Conservation (phyloP, 495 filamentous ascomycete species). For the Penicillium arizonense region DNA sequence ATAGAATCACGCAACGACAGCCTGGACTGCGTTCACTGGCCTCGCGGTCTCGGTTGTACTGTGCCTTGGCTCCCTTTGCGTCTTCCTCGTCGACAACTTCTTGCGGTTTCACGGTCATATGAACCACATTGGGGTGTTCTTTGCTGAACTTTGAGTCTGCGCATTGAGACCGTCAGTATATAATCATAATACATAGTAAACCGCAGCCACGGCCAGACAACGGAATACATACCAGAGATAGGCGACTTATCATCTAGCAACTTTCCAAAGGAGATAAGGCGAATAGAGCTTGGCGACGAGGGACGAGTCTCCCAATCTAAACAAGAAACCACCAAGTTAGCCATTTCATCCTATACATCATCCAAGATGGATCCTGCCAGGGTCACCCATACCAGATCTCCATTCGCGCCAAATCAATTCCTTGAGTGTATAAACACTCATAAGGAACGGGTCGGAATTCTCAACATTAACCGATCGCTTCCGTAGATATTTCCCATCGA, state of each 20-base stretch:
- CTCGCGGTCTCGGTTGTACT: slow-evolving; percentile 55
- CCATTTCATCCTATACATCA: neutral
- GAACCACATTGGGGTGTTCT: slow-evolving; percentile 76
- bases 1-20: slow-evolving; percentile 81
- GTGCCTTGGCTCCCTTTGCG: slow-evolving; percentile 69
- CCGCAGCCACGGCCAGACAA: neutral
- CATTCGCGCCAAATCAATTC: slow-evolving; percentile 89
- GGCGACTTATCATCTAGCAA: slow-evolving; percentile 81
- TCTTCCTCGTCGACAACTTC: slow-evolving; percentile 91
- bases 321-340: neutral
- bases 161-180: no score
- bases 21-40: slow-evolving; percentile 62
- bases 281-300: slow-evolving; percentile 77
- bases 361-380: neutral
- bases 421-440: slow-evolving; percentile 88
- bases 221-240: slow-evolving; percentile 59
- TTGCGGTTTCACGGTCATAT: slow-evolving; percentile 90
- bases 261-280: slow-evolving; percentile 86
- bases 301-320: slow-evolving; percentile 85
- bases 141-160: slow-evolving; percentile 76
- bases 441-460: slow-evolving; percentile 77
- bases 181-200: no score
- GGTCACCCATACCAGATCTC: slow-evolving; percentile 59
- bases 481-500: slow-evolving; percentile 80
- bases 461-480: slow-evolving; percentile 75